These are phyloP conservation scores for Paratinospora sagittata DNA, from an alignment of 164 flowering plant species.

Conservation along the genomic window DNA sequence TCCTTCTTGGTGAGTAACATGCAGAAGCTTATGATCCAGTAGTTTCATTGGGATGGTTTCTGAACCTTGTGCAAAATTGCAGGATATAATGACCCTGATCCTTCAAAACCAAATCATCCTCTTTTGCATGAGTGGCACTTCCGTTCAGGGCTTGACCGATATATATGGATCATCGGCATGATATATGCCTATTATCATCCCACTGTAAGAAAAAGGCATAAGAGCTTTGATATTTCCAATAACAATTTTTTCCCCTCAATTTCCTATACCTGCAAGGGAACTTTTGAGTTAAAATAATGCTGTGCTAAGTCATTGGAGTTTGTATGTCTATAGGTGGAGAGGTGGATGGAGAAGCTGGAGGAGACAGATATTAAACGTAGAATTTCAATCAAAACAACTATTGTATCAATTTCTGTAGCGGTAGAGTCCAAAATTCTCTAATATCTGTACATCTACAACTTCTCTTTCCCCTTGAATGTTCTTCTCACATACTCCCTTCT, in stretches of 20 bases:
- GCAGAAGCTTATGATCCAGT: constrained; percentile 3
- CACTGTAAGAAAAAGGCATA: constrained; percentile 44
- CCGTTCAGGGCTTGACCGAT: constrained; percentile 97
- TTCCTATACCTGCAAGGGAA: background rate
- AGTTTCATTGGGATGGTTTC: constrained; percentile 6
- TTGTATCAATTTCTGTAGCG: constrained; percentile 35
- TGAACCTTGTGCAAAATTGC: constrained; percentile 20
- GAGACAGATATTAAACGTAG: constrained; percentile 65
- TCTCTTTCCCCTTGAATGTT: background rate
- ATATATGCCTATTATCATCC: constrained; percentile 96
- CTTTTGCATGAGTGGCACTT: constrained; percentile 92
- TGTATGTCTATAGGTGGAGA: constrained; percentile 74
- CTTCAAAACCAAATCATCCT: constrained; percentile 44
- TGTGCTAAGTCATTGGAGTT: background rate
- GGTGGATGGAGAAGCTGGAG: constrained; percentile 97
- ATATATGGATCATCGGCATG: constrained; percentile 98
- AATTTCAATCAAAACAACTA: constrained; percentile 55
- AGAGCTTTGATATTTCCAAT: background rate
- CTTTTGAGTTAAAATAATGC: background rate
- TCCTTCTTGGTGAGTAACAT: constrained; percentile 65
- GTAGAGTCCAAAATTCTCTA: constrained; percentile 27
- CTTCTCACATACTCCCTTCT: constrained; percentile 4
- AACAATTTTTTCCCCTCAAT: background rate
- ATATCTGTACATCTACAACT: constrained; percentile 4
- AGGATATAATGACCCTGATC: constrained; percentile 78